A percentile compares a stretch with the other conserved stretches of the same genome.
These are phyloP conservation scores for Globisporangium lucens DNA, from an alignment of 352 stramenopile genomes.

Conservation along the genomic window DNA sequence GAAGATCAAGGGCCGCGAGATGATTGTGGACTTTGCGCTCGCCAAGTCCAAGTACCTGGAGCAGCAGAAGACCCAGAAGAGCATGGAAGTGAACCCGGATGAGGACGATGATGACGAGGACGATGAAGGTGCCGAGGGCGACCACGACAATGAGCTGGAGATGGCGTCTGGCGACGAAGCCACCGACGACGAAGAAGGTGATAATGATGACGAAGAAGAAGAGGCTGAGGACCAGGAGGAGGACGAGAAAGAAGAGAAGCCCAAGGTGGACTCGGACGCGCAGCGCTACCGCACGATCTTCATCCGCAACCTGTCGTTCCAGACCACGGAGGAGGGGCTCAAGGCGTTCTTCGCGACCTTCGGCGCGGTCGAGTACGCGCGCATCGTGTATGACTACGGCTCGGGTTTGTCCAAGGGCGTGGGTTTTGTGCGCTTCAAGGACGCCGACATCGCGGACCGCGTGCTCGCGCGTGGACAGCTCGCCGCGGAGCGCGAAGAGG, in stretches of 20 bases:
- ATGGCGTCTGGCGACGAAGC: slow-evolving; percentile 45
- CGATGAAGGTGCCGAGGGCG: slow-evolving; percentile 30
- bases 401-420: slow-evolving; percentile 81
- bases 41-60: slow-evolving; percentile 78
- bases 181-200: slow-evolving; percentile 27
- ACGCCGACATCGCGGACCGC: slow-evolving; percentile 44
- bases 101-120: slow-evolving; percentile 40
- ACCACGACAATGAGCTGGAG: slow-evolving; percentile 42
- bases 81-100: slow-evolving; percentile 21
- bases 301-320: slow-evolving; percentile 84
- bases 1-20: slow-evolving; percentile 80
- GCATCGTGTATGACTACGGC: slow-evolving; percentile 76
- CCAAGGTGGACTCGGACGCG: slow-evolving; percentile 66
- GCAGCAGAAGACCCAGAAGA: slow-evolving; percentile 52
- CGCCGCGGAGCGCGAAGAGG: slow-evolving; percentile 31
- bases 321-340: slow-evolving; percentile 68
- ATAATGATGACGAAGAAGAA: slow-evolving; percentile 23
- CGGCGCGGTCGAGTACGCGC: slow-evolving; percentile 74
- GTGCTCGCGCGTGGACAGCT: slow-evolving; percentile 56
- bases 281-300: slow-evolving; percentile 82
- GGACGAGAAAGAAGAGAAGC: slow-evolving; percentile 22
- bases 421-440: slow-evolving; percentile 79
- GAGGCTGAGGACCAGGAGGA: slow-evolving; percentile 31
- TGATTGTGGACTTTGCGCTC: slow-evolving; percentile 85
- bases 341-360: slow-evolving; percentile 74